Evolutionary conservation across 2,329 filamentous ascomycete genomes (phyloP), one percentile per base, ranked within the genome.

Genomic region (Zymoseptoria crescenta): DNA sequence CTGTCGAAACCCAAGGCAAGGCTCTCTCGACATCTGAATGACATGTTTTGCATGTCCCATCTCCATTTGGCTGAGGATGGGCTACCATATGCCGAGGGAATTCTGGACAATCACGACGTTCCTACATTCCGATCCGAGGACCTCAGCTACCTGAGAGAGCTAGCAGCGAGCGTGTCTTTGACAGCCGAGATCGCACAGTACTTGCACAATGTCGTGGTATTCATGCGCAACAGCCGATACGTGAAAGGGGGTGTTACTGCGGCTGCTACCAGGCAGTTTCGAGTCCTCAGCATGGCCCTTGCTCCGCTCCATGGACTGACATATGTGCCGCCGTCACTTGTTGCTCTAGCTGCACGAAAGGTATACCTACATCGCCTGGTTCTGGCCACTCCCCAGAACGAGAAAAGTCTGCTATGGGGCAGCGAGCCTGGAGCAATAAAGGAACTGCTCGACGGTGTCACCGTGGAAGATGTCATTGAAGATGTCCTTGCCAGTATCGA

Each of bases 381-480:
- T 13, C 81, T 96, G 57, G 84, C 87, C 0, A 74, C 76, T 1
- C 81, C 89, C 0, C 81, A 84, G 62, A 83, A 85, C 59, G 94
- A 97, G 76, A 81, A 91, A 53, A 96, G 91, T 72, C 82, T 96
- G 78, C 90, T 96, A 72, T 99, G 95, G 85, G 94, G 94, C 0
- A 96, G 93, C 72, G 85, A 88, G 56, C 65, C 87, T 0, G 79
- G 81, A 29, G 88, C 88, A 3, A 83, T 96, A 1, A 79, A 82
- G 63, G 79, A 81, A 16, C 66, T 91, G 54, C 74, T 96, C 2
- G 83, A 87, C 3, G 78, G 78, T 30, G 73, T 83, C 2, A 82
- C 77, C 1, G 75, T 79, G 1, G 81, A 83, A 55, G 77, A 78
- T 60, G 81, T 84, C 2, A 77, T 86, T 50, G 82, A 85, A 54